A percentile compares a stretch with the other conserved stretches of the same genome.
Evolutionary conservation across 345 rosid species (phyloP).

Genomic region (Citrus reticulata): DNA sequence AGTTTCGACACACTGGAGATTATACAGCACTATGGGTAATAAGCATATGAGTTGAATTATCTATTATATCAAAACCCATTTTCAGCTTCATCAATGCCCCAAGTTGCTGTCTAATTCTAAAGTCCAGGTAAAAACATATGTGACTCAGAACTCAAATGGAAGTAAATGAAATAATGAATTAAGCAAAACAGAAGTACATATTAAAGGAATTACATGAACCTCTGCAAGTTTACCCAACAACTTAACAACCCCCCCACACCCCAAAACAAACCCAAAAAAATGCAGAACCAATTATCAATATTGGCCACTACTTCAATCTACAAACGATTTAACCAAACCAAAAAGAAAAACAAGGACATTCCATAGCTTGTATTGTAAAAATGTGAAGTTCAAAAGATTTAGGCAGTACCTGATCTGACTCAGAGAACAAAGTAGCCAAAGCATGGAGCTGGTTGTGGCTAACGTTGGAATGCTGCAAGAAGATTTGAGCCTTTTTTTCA

Average conservation of each 20-base stretch:
- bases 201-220: not conserved
- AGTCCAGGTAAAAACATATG: not conserved
- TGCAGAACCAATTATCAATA: constrained; percentile 1
- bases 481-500: constrained; percentile 45
- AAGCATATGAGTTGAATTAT: not conserved
- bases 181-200: not conserved
- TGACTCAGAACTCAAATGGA: not conserved
- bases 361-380: constrained; percentile 1
- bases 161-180: not conserved
- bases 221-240: constrained; percentile 7
- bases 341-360: not conserved
- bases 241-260: not conserved
- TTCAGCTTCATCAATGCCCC: not conserved
- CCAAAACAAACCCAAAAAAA: constrained; percentile 7
- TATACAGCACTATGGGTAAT: not conserved
- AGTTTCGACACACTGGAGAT: not conserved
- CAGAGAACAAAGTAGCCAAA: constrained; percentile 57
- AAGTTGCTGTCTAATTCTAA: not conserved
- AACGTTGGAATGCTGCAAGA: constrained; percentile 52
- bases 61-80: not conserved
- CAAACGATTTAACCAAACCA: not conserved
- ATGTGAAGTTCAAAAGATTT: constrained; percentile 5
- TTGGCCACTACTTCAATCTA: constrained; percentile 5
- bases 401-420: constrained; percentile 60
- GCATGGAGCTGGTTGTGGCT: constrained; percentile 60